Evolutionary conservation across 331 rosid species (phyloP).

Genomic region (Phaseolus coccineus): DNA sequence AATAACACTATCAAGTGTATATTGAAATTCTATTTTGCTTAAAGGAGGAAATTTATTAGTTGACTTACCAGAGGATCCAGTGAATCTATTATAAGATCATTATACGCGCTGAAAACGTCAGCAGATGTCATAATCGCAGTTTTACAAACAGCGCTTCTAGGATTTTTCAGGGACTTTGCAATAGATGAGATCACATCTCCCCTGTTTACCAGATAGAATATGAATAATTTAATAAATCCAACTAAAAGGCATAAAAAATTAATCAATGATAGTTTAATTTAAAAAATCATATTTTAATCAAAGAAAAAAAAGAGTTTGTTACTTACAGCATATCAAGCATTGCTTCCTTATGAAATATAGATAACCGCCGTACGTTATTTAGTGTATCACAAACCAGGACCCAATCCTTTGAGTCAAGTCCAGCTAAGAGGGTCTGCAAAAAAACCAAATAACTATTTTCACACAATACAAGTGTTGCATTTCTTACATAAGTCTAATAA

Average conservation of each 20-base stretch:
- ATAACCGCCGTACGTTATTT: constrained; percentile 80
- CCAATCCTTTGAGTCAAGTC: constrained; percentile 92
- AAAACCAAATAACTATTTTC: constrained; percentile 41
- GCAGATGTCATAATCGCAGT: constrained; percentile 98
- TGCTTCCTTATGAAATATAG: constrained; percentile 69
- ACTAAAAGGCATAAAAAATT: neutral
- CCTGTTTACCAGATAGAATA: constrained; percentile 58
- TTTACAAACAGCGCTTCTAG: constrained; percentile 97
- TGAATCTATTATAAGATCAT: constrained; percentile 76
- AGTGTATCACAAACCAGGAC: constrained; percentile 81
- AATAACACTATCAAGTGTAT: constrained; percentile 26
- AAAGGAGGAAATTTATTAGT: constrained; percentile 26
- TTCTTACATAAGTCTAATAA: constrained; percentile 25
- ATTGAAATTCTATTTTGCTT: constrained; percentile 33
- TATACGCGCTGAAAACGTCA: constrained; percentile 84
- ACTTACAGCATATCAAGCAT: constrained; percentile 55
- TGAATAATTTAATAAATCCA: constrained; percentile 25
- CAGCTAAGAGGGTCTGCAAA: constrained; percentile 76
- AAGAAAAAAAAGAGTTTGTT: constrained; percentile 24
- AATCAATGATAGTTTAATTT: constrained; percentile 10
- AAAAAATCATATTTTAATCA: constrained; percentile 18
- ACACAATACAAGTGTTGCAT: constrained; percentile 4
- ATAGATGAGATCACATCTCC: constrained; percentile 80
- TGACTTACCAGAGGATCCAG: constrained; percentile 87
- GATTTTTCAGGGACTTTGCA: constrained; percentile 85